A percentile compares a stretch with the other conserved stretches of the same genome.
phyloP scores from a whole-genome alignment of 83 land plant species.

The Thuja plicata region DNA sequence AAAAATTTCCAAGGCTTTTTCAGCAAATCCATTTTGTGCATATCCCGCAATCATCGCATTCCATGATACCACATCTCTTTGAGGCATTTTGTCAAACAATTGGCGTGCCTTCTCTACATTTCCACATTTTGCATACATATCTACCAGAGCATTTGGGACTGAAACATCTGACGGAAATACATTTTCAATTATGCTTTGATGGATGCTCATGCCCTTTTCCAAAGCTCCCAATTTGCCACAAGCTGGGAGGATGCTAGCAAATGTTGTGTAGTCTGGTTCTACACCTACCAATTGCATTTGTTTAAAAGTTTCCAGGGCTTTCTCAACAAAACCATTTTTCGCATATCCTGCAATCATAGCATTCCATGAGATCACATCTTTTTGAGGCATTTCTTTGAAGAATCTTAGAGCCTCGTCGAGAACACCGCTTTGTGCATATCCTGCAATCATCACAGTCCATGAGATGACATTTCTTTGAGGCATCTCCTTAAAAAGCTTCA shows the following conservation, averaged over 20 bases:
- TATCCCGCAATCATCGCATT: background rate
- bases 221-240: too few relatives aligned
- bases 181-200: too few relatives aligned
- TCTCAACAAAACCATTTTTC: background rate
- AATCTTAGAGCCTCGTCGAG: background rate
- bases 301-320: background rate
- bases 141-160: too few relatives aligned
- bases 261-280: background rate
- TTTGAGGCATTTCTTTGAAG: background rate
- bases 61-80: constrained; percentile 3
- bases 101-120: too few relatives aligned
- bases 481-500: background rate
- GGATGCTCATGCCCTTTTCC: too few relatives aligned
- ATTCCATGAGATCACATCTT: too few relatives aligned
- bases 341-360: constrained; percentile 1
- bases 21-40: background rate
- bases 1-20: background rate
- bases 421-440: background rate
- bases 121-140: too few relatives aligned
- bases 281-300: constrained; percentile 12
- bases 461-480: background rate
- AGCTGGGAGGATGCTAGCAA: too few relatives aligned
- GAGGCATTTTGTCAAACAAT: background rate
- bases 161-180: too few relatives aligned
- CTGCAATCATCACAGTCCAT: background rate